phyloP scores from a whole-genome alignment of 352 stramenopile genomes.

The Lagenidium sp. region DNA sequence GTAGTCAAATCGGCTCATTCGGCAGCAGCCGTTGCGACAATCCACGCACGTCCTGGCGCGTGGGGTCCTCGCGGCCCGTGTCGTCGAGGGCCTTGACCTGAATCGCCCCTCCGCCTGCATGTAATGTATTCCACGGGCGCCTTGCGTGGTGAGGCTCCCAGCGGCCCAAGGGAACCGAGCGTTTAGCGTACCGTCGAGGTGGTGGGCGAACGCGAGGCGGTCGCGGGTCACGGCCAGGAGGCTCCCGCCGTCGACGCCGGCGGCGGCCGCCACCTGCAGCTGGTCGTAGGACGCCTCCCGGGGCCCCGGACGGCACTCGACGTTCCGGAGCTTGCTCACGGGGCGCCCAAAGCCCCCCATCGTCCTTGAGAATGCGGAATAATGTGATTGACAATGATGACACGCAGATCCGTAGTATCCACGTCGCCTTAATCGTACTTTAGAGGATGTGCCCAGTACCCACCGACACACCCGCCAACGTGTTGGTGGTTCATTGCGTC shows the following conservation, averaged over 20 bases:
- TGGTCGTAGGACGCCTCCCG: conserved; percentile 56
- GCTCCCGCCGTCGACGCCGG: conserved; percentile 42
- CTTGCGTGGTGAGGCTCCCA: background rate
- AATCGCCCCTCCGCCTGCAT: conserved; percentile 36
- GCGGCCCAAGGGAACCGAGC: too few relatives aligned
- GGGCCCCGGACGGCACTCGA: conserved; percentile 43
- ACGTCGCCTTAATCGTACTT: background rate
- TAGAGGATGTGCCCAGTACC: background rate
- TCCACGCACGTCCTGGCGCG: too few relatives aligned
- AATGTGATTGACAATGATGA: too few relatives aligned
- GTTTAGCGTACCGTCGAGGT: conserved; percentile 30
- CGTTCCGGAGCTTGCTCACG: conserved; percentile 80
- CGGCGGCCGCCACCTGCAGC: conserved; percentile 38
- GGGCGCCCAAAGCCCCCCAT: too few relatives aligned
- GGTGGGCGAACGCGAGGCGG: conserved; percentile 54
- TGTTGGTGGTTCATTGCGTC: too few relatives aligned
- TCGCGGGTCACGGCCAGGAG: conserved; percentile 26
- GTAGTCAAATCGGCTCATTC: too few relatives aligned
- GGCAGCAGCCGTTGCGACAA: too few relatives aligned
- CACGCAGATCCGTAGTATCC: too few relatives aligned
- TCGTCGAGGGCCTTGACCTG: conserved; percentile 45
- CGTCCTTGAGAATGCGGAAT: too few relatives aligned
- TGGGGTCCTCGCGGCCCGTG: too few relatives aligned
- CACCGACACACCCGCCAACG: background rate
- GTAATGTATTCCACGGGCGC: background rate